Evolutionary conservation across 306 rosid species (phyloP), one percentile per base, ranked within the genome.

Genomic region (Gastrolobium villosum): DNA sequence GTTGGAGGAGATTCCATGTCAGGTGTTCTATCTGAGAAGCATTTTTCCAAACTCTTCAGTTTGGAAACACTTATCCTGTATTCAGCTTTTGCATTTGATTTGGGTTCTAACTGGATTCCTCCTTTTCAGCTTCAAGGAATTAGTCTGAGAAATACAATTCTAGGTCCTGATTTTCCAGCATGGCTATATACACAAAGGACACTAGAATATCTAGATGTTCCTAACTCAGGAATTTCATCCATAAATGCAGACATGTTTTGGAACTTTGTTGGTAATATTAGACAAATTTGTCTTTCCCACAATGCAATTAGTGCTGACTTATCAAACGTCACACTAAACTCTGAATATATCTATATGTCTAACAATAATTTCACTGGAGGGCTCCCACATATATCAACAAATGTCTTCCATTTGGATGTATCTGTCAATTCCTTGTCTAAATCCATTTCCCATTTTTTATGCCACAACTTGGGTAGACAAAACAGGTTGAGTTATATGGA

Each of bases 101-200:
- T 60, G 28, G 20, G 6, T 60, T 8, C 43, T 13, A 5, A 60
- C 3, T 66, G 72, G 72, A 44, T 28, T 26, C 39, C 40, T 43
- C 55, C 54, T 43, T 66, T 43, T 13, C 26, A 20, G 26, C 26
- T 20, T 20, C 26, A 20, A 20, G 26, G 26, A 20, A 20, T 20
- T 20, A 20, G 3, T 9, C 3, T 66, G 54, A 28, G 55, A 0
- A n/a, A 11, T 28, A 39, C 39, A 14, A 44, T 7, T 9, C 20
- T 26, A 10, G 72, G 55, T 13, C 72, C 72, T 0, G 44, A 43
- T 0, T 44, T 66, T 66, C 72, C 72, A 20, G n/a, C 39, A 43
- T 66, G 72, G 72, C 6, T 66, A 66, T 30, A 65, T 39, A 39
- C 37, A 65, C 71, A 41, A 4, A 43, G 14, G 7, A 40, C 36